These are phyloP conservation scores for Vicia faba DNA, from an alignment of 306 rosid species.

Conservation along the genomic window DNA sequence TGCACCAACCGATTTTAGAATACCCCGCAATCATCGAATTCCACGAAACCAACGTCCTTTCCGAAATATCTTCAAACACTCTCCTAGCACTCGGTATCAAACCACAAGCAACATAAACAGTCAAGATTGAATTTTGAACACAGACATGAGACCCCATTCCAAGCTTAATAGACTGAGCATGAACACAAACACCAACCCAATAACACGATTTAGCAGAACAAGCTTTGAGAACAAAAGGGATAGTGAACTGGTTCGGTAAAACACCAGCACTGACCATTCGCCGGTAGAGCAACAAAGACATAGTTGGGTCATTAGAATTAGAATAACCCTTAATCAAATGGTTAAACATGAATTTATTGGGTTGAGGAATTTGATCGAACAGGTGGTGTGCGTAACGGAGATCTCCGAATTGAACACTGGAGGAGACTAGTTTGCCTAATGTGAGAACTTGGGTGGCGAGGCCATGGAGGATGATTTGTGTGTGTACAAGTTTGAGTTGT, in stretches of 20 bases:
- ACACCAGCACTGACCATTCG: slow-evolving; percentile 54
- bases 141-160: slow-evolving; percentile 56
- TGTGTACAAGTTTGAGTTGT: slow-evolving; percentile 60
- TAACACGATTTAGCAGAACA: slow-evolving; percentile 45
- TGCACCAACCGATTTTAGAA: slow-evolving; percentile 44
- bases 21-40: slow-evolving; percentile 72
- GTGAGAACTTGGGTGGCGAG: slow-evolving; percentile 51
- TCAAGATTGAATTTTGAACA: slow-evolving; percentile 61
- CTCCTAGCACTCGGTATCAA: slow-evolving; percentile 45
- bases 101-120: slow-evolving; percentile 51
- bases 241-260: slow-evolving; percentile 65
- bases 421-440: slow-evolving; percentile 55
- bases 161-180: slow-evolving; percentile 57
- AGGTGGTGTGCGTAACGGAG: slow-evolving; percentile 53
- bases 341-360: slow-evolving; percentile 74
- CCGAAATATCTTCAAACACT: slow-evolving; percentile 62
- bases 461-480: slow-evolving; percentile 63
- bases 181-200: slow-evolving; percentile 58
- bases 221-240: slow-evolving; percentile 71
- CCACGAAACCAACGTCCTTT: slow-evolving; percentile 68
- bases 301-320: slow-evolving; percentile 43
- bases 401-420: slow-evolving; percentile 47
- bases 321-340: slow-evolving; percentile 70
- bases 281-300: slow-evolving; percentile 48
- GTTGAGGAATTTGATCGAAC: slow-evolving; percentile 51